Percentiles rank a stretch among this genome's conserved stretches.
Conservation (phyloP, 2,329 filamentous ascomycete genomes). For the Clonostachys rhizophaga region DNA sequence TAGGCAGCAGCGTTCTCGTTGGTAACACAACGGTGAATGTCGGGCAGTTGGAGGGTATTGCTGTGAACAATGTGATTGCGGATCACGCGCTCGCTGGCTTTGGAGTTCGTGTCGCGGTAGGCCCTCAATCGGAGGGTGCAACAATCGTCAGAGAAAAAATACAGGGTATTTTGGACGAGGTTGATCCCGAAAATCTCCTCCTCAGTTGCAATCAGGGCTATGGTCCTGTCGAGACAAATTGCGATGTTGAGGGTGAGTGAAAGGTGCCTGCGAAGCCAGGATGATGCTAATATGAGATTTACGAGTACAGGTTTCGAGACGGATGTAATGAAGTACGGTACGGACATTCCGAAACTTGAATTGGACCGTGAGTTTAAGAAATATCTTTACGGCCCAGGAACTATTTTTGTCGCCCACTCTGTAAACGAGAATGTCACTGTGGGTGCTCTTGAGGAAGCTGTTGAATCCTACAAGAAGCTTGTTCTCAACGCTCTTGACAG, state of each 20-base stretch:
- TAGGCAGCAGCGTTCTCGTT: conserved; percentile 73
- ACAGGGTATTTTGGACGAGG: conserved; percentile 44
- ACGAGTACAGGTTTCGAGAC: conserved; percentile 63
- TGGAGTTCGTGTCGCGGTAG: conserved; percentile 73
- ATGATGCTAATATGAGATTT: not conserved
- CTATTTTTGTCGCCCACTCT: conserved; percentile 83
- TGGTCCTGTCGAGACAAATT: conserved; percentile 71
- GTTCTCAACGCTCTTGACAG: conserved; percentile 45
- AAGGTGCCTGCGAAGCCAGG: not conserved
- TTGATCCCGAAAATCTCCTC: conserved; percentile 54
- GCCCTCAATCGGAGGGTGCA: conserved; percentile 57
- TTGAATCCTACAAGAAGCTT: conserved; percentile 72
- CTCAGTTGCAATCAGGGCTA: conserved; percentile 65
- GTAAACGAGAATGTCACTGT: conserved; percentile 77
- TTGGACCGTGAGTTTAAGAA: conserved; percentile 53
- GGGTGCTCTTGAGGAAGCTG: conserved; percentile 69
- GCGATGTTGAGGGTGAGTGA: conserved; percentile 67
- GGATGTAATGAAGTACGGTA: conserved; percentile 86
- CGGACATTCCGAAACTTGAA: conserved; percentile 76
- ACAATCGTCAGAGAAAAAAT: conserved; percentile 51
- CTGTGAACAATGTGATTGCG: conserved; percentile 85
- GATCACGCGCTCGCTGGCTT: conserved; percentile 67
- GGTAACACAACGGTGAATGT: conserved; percentile 90
- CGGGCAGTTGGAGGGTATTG: conserved; percentile 71
- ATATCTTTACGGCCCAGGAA: conserved; percentile 65